Evolutionary conservation across 2,329 filamentous ascomycete species (phyloP), one percentile per base, ranked within the genome.

Genomic region (Ceratocystis harringtonii): DNA sequence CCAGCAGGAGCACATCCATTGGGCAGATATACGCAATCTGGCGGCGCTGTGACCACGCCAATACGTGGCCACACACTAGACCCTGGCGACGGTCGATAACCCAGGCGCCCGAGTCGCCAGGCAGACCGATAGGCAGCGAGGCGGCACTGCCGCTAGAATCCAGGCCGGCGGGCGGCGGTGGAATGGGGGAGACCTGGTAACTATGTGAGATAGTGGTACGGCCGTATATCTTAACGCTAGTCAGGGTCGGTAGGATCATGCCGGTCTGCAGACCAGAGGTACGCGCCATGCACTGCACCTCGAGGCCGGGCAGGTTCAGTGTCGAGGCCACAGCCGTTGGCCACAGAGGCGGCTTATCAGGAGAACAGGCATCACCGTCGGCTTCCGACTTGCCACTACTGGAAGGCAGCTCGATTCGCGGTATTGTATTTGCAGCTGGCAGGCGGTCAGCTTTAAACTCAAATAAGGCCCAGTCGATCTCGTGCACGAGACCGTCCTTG

Each of bases 401-500:
- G 68, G n/a, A 66, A 7, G 55, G 61, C 36, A 65, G 66, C 25
- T 68, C 44, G 19, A 72, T 68, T 57, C 70, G 64, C 1, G 83
- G 83, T 25, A 96, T 86, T 10, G 83, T 75, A 70, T 96, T 96
- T 67, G 84, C 81, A 0, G 81, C 78, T 2, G 92, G 89, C 15
- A 86, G 77, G 1, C 92, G 84, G 10, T 86, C 81, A 3, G 86
- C 79, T 10, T 87, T 78, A 69, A 97, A 89, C 69, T 89, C 84
- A 70, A 97, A 91, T 1, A 97, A 78, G 0, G 92, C 91, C 92
- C 92, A 97, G 74, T 97, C 92, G 57, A 97, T 91, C 74, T 97
- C 92, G 73, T 96, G 92, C 5, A 89, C 79, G 28, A 95, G 77
- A 3, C 87, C 85, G 68, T 87, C 80, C 67, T 84, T 81, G 64